These are phyloP conservation scores for Schizophyllum commune DNA, from an alignment of 1,284 basidiomycete genomes.

Conservation along the genomic window DNA sequence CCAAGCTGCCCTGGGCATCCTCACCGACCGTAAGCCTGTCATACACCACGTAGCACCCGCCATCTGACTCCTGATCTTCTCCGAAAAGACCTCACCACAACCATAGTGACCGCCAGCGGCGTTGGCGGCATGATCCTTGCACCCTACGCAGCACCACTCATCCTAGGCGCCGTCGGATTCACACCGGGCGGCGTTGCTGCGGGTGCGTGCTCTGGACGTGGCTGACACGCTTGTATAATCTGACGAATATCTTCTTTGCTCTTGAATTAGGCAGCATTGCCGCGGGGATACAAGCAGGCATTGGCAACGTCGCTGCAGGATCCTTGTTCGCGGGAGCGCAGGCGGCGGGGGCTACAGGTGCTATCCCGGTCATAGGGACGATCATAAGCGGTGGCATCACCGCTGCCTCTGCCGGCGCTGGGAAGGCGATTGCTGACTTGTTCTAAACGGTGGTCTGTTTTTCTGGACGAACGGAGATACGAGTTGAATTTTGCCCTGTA, in stretches of 20 bases:
- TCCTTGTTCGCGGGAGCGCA: constrained; percentile 5
- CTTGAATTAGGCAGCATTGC: constrained; percentile 7
- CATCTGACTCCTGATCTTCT: too few relatives aligned
- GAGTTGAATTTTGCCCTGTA: too few relatives aligned
- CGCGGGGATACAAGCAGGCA: constrained; percentile 7
- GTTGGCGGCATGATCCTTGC: neutral
- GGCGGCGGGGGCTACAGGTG: constrained; percentile 5
- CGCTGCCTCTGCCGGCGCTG: neutral
- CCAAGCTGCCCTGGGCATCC: too few relatives aligned
- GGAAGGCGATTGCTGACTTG: too few relatives aligned
- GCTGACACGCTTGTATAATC: neutral
- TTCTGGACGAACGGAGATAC: too few relatives aligned
- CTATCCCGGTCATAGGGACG: neutral
- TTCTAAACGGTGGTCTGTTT: too few relatives aligned
- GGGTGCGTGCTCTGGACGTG: constrained; percentile 1
- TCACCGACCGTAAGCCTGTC: too few relatives aligned
- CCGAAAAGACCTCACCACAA: too few relatives aligned
- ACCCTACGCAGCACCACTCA: neutral
- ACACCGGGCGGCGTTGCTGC: constrained; percentile 5
- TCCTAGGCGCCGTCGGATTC: constrained; percentile 4
- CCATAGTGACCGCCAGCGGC: neutral
- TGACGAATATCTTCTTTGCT: neutral
- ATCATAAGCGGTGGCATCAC: constrained; percentile 1
- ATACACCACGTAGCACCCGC: too few relatives aligned
- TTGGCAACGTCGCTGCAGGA: constrained; percentile 6